A percentile compares a stretch with the other conserved stretches of the same genome.
Conservation (phyloP, 139 green algal species). For the Trebouxia sp. region DNA sequence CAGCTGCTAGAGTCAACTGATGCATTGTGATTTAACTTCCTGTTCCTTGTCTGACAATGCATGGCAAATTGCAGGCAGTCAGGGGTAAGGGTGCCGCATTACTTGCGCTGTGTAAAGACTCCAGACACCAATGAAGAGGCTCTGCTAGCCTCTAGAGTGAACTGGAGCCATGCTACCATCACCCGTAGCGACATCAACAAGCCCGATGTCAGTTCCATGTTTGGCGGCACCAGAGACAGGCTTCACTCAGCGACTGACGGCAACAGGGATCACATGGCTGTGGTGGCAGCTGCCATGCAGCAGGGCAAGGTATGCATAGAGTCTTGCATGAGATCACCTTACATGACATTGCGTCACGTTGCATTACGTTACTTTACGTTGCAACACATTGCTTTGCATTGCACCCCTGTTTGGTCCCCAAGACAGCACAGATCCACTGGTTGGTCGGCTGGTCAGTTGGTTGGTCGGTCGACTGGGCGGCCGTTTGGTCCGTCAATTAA, state of each 20-base stretch:
- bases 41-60: too few relatives aligned
- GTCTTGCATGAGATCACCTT: too few relatives aligned
- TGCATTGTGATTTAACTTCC: not conserved
- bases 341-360: too few relatives aligned
- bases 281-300: conserved; percentile 22
- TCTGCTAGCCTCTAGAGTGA: not conserved
- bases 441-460: too few relatives aligned
- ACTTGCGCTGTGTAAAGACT: not conserved
- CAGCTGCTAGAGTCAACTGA: too few relatives aligned
- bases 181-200: not conserved
- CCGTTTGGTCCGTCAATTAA: too few relatives aligned
- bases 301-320: too few relatives aligned
- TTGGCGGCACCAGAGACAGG: not conserved
- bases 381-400: too few relatives aligned
- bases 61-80: conserved; percentile 2
- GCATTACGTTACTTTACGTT: too few relatives aligned
- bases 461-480: too few relatives aligned
- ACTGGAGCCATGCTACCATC: not conserved
- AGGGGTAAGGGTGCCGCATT: not conserved
- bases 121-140: not conserved
- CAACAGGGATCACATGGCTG: conserved; percentile 23
- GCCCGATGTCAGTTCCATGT: not conserved
- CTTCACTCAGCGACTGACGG: not conserved
- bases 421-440: too few relatives aligned
- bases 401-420: too few relatives aligned